These are phyloP conservation scores for Plasmodium berghei DNA, from an alignment of 169 alveolate species.

Conservation along the genomic window DNA sequence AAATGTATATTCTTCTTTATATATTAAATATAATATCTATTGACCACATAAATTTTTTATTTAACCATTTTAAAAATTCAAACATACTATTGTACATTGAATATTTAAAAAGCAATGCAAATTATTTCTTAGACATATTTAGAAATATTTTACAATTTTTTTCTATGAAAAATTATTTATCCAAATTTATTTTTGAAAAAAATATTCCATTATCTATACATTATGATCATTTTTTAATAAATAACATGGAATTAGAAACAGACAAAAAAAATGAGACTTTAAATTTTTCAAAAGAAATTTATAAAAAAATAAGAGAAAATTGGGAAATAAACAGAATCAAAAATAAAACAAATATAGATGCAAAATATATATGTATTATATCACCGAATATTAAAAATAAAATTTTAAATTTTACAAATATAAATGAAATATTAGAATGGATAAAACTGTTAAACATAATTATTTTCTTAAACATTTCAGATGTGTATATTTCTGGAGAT, in stretches of 20 bases:
- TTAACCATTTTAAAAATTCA: background rate
- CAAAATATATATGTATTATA: constrained; percentile 41
- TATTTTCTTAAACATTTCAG: constrained; percentile 21
- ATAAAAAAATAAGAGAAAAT: too few species aligned
- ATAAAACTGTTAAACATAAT: constrained; percentile 17
- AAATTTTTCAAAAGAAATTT: too few species aligned
- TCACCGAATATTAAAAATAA: constrained; percentile 38
- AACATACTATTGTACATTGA: constrained; percentile 2
- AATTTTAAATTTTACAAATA: background rate
- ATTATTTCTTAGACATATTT: background rate
- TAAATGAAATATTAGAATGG: constrained; percentile 37
- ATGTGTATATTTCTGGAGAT: constrained; percentile 47
- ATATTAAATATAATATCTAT: constrained; percentile 36
- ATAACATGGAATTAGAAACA: too few species aligned
- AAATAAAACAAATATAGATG: too few species aligned
- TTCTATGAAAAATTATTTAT: background rate
- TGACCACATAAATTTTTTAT: constrained; percentile 20
- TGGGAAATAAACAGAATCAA: too few species aligned
- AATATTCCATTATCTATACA: constrained; percentile 19
- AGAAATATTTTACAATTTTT: constrained; percentile 7
- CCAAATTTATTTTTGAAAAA: background rate
- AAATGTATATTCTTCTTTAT: constrained; percentile 1
- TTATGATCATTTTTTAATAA: too few species aligned
- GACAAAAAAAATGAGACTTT: too few species aligned
- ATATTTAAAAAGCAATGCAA: constrained; percentile 14